phyloP scores from a whole-genome alignment of 1,284 basidiomycete species.

The Singerocomus rubriflavus region DNA sequence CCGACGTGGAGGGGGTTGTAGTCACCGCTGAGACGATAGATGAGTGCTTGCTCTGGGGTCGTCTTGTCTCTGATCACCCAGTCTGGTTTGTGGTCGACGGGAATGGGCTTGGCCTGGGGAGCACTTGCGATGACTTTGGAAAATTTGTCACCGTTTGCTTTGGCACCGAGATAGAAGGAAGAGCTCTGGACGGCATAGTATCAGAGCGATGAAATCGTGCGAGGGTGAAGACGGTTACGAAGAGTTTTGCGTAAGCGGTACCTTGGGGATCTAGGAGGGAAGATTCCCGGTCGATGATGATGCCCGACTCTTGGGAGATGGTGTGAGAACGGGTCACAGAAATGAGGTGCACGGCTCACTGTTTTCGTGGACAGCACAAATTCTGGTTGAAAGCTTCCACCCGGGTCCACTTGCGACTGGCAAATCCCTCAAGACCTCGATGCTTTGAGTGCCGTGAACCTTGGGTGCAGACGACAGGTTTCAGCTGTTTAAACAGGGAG shows the following conservation, averaged over 20 bases:
- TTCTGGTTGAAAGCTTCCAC: conserved; percentile 61
- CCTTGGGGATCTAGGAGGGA: conserved; percentile 61
- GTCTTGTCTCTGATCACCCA: conserved; percentile 69
- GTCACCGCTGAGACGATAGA: conserved; percentile 80
- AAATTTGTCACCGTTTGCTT: conserved; percentile 67
- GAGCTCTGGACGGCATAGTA: conserved; percentile 46
- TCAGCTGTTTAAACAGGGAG: neutral
- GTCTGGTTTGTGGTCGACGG: conserved; percentile 66
- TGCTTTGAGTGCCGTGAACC: conserved; percentile 73
- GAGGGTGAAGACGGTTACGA: conserved; percentile 41
- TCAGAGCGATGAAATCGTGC: neutral
- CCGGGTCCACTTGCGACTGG: conserved; percentile 63
- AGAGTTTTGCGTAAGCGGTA: conserved; percentile 68
- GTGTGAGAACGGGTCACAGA: neutral
- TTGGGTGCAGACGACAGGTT: conserved; percentile 24
- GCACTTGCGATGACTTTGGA: conserved; percentile 66
- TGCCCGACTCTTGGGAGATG: conserved; percentile 59
- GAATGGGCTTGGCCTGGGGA: conserved; percentile 63
- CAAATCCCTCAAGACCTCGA: conserved; percentile 68
- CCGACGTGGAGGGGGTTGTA: conserved; percentile 86
- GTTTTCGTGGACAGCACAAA: conserved; percentile 71
- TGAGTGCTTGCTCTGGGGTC: conserved; percentile 68
- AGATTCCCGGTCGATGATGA: conserved; percentile 66
- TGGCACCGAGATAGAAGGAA: conserved; percentile 72
- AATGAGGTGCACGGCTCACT: conserved; percentile 41